Percentiles rank a stretch among this genome's conserved stretches.
phyloP scores from a whole-genome alignment of 1,284 basidiomycete genomes.

The Trichosporon ovoides region DNA sequence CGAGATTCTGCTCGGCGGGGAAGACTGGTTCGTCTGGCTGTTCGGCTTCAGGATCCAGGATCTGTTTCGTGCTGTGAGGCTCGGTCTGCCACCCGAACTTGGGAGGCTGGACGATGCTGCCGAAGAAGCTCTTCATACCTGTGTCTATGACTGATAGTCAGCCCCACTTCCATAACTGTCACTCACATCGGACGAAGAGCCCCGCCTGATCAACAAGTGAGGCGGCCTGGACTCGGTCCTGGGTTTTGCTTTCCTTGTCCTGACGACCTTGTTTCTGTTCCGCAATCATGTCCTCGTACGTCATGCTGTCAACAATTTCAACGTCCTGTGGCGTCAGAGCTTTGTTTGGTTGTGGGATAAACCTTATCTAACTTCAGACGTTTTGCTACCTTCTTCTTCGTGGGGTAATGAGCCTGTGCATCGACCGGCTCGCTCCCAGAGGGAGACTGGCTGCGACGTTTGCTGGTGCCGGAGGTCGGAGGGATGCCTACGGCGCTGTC shows the following conservation, averaged over 20 bases:
- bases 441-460: not conserved
- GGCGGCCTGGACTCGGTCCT: constrained; percentile 7
- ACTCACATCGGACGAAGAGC: constrained; percentile 27
- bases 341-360: not conserved
- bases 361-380: constrained; percentile 18
- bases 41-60: not conserved
- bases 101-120: constrained; percentile 13
- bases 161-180: not conserved
- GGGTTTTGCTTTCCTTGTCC: constrained; percentile 7
- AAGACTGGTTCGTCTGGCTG: not conserved
- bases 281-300: constrained; percentile 17
- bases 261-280: not conserved
- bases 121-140: constrained; percentile 28
- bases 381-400: constrained; percentile 20
- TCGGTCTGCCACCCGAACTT: constrained; percentile 36
- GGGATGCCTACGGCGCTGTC: not conserved
- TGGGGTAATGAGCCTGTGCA: too few relatives aligned
- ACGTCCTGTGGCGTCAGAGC: not conserved
- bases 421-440: not conserved
- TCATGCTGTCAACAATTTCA: constrained; percentile 10
- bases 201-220: constrained; percentile 27
- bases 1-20: not conserved
- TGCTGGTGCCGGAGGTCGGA: not conserved
- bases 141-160: constrained; percentile 28
- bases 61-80: not conserved